Conservation (phyloP, 768 basidiomycete genomes). For the Termitomyces sp. region DNA sequence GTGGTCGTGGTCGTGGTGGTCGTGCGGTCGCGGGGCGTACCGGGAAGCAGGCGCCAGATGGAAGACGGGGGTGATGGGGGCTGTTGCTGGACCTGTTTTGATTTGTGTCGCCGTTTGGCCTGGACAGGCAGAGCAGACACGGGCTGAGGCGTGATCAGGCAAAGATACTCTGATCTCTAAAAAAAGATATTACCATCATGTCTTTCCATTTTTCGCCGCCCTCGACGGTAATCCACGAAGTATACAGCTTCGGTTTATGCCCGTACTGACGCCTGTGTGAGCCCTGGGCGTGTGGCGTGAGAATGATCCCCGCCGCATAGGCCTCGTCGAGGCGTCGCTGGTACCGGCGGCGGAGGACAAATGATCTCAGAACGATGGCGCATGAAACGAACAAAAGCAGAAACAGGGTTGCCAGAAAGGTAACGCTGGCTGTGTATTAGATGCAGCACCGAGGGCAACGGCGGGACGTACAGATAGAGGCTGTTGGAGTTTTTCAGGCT, state of each 20-base stretch:
- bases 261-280: constrained; percentile 36
- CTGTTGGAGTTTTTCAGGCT: constrained; percentile 22
- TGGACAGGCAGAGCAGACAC: constrained; percentile 31
- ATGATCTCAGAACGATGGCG: constrained; percentile 59
- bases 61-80: neutral
- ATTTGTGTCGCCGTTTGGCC: constrained; percentile 25
- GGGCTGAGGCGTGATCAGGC: constrained; percentile 22
- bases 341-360: constrained; percentile 53
- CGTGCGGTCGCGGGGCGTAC: neutral
- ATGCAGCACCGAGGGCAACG: neutral
- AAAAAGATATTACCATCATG: constrained; percentile 34
- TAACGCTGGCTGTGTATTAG: constrained; percentile 33
- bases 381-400: constrained; percentile 61
- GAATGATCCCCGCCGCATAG: constrained; percentile 41
- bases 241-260: constrained; percentile 45
- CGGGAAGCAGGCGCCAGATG: neutral
- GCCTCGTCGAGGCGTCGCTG: constrained; percentile 48
- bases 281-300: constrained; percentile 33
- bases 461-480: constrained; percentile 35
- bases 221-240: constrained; percentile 31
- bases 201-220: constrained; percentile 37
- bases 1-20: neutral
- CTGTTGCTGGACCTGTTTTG: constrained; percentile 7
- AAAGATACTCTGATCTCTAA: neutral
- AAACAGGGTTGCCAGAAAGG: constrained; percentile 67